Evolutionary conservation across 1,284 basidiomycete genomes (phyloP).

Genomic region (Sanghuangporus weigelae): DNA sequence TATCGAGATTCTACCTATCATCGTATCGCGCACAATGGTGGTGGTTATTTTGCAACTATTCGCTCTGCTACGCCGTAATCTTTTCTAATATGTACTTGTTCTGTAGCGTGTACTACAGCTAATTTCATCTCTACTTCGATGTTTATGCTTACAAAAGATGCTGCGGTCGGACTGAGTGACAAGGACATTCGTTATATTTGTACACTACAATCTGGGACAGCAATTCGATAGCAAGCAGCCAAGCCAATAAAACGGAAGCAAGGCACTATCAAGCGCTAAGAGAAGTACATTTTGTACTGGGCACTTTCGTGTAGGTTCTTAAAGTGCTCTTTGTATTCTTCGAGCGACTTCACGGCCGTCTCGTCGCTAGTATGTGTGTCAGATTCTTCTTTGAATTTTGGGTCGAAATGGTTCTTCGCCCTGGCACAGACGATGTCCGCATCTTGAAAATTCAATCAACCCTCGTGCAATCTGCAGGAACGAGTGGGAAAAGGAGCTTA

Average conservation of each 20-base stretch:
- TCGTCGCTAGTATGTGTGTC: constrained; percentile 37
- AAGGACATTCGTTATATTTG: neutral
- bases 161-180: neutral
- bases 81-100: neutral
- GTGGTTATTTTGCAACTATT: constrained; percentile 10
- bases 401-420: constrained; percentile 77
- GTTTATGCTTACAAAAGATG: neutral
- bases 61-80: constrained; percentile 14
- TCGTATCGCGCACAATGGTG: neutral
- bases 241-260: neutral
- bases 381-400: constrained; percentile 35
- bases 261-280: constrained; percentile 23
- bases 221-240: neutral
- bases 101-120: neutral
- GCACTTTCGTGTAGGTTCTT: constrained; percentile 44
- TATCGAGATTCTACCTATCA: neutral
- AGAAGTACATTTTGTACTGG: constrained; percentile 62
- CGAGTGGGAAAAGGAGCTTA: constrained; percentile 31
- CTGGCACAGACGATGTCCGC: constrained; percentile 80
- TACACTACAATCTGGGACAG: too few species aligned
- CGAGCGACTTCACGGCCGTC: constrained; percentile 40
- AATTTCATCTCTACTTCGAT: neutral
- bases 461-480: neutral
- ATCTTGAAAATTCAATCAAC: constrained; percentile 37
- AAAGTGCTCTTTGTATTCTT: constrained; percentile 36